Evolutionary conservation across 495 filamentous ascomycete species (phyloP), one percentile per base, ranked within the genome.

Genomic region (Tuber indicum): DNA sequence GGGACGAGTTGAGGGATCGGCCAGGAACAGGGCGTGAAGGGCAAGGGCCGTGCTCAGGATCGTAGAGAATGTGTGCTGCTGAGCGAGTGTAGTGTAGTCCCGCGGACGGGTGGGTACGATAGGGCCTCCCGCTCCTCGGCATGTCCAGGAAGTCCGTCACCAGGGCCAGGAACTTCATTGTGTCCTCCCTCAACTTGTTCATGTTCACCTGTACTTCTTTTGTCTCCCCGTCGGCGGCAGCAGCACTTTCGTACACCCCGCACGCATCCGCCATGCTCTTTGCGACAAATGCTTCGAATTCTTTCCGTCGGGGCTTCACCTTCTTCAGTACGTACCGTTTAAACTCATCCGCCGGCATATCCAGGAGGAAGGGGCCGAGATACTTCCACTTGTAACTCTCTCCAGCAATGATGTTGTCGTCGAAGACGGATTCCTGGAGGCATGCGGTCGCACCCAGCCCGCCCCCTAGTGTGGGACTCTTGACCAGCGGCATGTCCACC

Each of bases 31-130:
- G 89, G 14, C 89, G 80, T 76, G 88, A 87, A 21, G 85, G 85
- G 82, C 93, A 92, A 12, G 94, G 94, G 5, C 96, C 96, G 81
- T 91, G 90, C n/a, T 89, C 76, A 0, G 96, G 91, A 82, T 98
- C 94, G 84, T 97, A 96, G 72, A 89, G 87, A 69, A 92, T 83
- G 82, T 91, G 87, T 39, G 90, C 87, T 47, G 88, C 84, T 23
- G 92, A 91, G 75, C 94, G 90, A 44, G 91, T 87, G 85, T 98
- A 98, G 52, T 92, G 92, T 26, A 98, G 85, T 77, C 96, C 96
- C 3, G 91, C 96, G 2, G 94, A 96, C 1, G 96, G 96, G 85
- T 99, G 96, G 14, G 95, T 98, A 74, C 73, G 43, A 14, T 88
- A 88, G 1, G 92, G 93, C 5, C 94, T 92, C 3, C 92, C 91